Conservation (phyloP, 441 rosid species). For the Adansonia grandidieri region DNA sequence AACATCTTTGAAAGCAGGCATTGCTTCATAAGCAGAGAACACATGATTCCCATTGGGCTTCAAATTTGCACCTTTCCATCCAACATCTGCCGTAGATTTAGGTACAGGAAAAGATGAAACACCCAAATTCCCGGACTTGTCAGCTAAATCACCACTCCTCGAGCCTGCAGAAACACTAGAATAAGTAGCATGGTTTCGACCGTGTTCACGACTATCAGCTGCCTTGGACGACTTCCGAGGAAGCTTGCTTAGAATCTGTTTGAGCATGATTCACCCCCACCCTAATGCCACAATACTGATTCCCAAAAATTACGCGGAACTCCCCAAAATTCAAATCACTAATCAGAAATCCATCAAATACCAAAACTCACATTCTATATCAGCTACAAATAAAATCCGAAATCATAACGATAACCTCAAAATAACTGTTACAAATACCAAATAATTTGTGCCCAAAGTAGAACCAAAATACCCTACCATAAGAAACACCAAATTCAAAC, state of each 20-base stretch:
- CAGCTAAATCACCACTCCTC: slow-evolving; percentile 32
- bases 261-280: slow-evolving; percentile 24
- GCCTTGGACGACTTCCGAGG: slow-evolving; percentile 27
- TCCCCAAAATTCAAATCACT: slow-evolving; percentile 10
- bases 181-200: slow-evolving; percentile 25
- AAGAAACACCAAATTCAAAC: not conserved
- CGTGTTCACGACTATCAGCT: slow-evolving; percentile 16
- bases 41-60: slow-evolving; percentile 37
- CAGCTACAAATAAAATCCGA: not conserved
- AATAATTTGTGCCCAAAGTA: not conserved
- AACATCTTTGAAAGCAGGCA: slow-evolving; percentile 67
- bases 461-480: not conserved
- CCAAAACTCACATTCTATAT: slow-evolving; percentile 12
- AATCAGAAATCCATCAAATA: slow-evolving; percentile 16
- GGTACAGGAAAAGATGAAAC: slow-evolving; percentile 30
- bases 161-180: slow-evolving; percentile 13
- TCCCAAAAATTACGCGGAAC: not conserved
- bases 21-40: slow-evolving; percentile 53
- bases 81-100: slow-evolving; percentile 36
- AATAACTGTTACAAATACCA: not conserved
- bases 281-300: not conserved
- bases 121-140: slow-evolving; percentile 31
- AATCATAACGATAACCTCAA: not conserved
- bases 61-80: slow-evolving; percentile 31
- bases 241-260: slow-evolving; percentile 32